phyloP scores from a whole-genome alignment of 2,329 filamentous ascomycete species.

The Harringtonia lauricola region DNA sequence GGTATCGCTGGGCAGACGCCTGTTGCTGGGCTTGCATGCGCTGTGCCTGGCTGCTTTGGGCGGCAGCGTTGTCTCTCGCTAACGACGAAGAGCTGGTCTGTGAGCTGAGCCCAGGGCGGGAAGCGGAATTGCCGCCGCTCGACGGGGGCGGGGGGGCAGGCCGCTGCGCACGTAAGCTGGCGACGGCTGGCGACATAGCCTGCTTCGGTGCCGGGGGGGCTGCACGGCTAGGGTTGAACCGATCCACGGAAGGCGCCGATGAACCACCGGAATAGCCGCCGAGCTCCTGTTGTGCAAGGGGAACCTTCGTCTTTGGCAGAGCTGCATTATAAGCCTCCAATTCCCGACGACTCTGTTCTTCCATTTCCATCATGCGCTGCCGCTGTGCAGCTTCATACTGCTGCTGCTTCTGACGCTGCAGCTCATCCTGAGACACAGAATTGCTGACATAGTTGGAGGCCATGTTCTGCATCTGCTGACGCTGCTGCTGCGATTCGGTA shows the following conservation, averaged over 20 bases:
- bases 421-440: conserved; percentile 39
- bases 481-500: conserved; percentile 38
- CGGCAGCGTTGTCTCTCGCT: conserved; percentile 26
- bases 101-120: conserved; percentile 34
- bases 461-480: conserved; percentile 47
- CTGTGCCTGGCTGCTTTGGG: conserved; percentile 26
- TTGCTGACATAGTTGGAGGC: conserved; percentile 42
- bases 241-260: conserved; percentile 37
- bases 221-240: conserved; percentile 78
- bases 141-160: conserved; percentile 59
- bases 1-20: conserved; percentile 42
- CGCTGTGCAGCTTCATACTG: conserved; percentile 47
- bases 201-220: conserved; percentile 66
- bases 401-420: conserved; percentile 47
- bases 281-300: conserved; percentile 82
- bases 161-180: conserved; percentile 58
- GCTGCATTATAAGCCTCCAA: conserved; percentile 84
- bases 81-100: conserved; percentile 39
- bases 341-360: conserved; percentile 62
- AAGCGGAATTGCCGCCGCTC: conserved; percentile 23
- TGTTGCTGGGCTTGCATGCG: conserved; percentile 33
- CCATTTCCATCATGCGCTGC: conserved; percentile 41
- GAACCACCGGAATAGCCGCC: conserved; percentile 50
- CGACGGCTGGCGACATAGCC: conserved; percentile 41
- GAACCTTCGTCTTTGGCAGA: conserved; percentile 68